phyloP scores from a whole-genome alignment of 208 protist genomes.

The Trypanosomatidae sp. region DNA sequence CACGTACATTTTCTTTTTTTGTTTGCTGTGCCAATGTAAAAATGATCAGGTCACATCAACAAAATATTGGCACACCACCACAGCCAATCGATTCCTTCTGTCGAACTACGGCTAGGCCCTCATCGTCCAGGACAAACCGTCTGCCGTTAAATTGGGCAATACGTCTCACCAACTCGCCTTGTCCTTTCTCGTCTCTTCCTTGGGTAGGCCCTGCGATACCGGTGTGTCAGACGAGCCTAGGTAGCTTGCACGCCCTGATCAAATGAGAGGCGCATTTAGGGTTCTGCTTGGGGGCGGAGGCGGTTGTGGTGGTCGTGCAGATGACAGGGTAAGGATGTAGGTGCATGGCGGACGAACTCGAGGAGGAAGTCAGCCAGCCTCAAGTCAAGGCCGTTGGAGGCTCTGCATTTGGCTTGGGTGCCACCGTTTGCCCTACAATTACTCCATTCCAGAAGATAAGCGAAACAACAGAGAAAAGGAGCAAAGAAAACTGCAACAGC shows the following conservation, averaged over 20 bases:
- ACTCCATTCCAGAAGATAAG: no score
- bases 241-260: neutral
- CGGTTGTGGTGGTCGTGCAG: neutral
- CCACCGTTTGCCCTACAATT: neutral
- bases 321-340: neutral
- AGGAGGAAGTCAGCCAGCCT: neutral
- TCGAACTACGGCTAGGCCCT: neutral
- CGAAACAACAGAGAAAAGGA: no score
- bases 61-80: neutral
- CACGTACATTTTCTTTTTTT: neutral
- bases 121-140: neutral
- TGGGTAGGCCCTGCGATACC: neutral
- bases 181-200: neutral
- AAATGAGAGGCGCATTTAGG: neutral
- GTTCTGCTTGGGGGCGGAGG: neutral
- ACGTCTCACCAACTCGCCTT: neutral
- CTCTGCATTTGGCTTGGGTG: neutral
- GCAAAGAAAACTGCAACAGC: no score
- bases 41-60: neutral
- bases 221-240: neutral
- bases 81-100: neutral
- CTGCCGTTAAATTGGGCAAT: neutral
- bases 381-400: neutral
- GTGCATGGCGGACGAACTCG: neutral
- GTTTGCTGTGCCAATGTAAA: neutral